Percentiles rank a stretch among this genome's conserved stretches.
Conservation (phyloP, 148 eudicot species). For the Chenopodium suecicum region DNA sequence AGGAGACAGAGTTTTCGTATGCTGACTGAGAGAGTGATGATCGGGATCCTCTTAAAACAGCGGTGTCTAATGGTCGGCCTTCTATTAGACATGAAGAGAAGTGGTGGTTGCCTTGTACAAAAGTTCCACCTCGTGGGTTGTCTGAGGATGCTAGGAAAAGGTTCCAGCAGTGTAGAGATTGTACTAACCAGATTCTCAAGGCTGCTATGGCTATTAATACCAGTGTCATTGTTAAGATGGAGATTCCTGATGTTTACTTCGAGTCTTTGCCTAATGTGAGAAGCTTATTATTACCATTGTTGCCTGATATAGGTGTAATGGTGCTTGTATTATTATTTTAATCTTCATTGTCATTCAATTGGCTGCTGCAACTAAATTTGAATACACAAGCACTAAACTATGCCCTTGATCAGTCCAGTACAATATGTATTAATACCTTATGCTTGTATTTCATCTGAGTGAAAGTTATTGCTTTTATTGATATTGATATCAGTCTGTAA, state of each 20-base stretch:
- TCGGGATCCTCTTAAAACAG: conserved; percentile 27
- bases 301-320: too few relatives aligned
- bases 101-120: conserved; percentile 96
- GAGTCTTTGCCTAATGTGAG: conserved; percentile 88
- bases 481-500: too few relatives aligned
- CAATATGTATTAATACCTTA: too few relatives aligned
- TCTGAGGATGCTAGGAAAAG: conserved; percentile 81
- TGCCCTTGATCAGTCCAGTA: too few relatives aligned
- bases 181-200: conserved; percentile 87
- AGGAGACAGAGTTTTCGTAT: conserved; percentile 79
- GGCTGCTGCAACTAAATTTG: too few relatives aligned
- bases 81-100: conserved; percentile 90
- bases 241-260: conserved; percentile 76
- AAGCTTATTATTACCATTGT: too few relatives aligned
- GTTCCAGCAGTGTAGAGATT: conserved; percentile 86
- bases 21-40: conserved; percentile 52
- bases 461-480: too few relatives aligned
- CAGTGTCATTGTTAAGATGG: conserved; percentile 91
- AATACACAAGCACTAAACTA: too few relatives aligned
- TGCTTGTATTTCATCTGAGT: too few relatives aligned
- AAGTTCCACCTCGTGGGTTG: conserved; percentile 75
- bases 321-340: too few relatives aligned
- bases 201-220: conserved; percentile 95
- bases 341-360: too few relatives aligned
- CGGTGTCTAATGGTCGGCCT: conserved; percentile 55